Evolutionary conservation across 208 protist genomes (phyloP), one percentile per base, ranked within the genome.

Genomic region (Trypanosoma boissoni): DNA sequence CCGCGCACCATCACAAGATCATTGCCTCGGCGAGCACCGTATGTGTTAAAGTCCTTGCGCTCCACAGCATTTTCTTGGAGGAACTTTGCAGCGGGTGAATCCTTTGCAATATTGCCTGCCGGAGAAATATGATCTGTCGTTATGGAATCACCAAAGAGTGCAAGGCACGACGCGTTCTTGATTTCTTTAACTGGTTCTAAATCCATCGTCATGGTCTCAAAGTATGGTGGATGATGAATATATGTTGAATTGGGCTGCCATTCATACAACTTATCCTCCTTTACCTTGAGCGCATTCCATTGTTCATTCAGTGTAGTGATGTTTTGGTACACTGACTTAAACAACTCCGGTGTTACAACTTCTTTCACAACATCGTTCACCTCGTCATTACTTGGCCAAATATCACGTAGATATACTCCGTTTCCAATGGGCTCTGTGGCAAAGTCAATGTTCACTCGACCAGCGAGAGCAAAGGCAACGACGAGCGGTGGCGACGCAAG

Each of bases 121-220:
- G 95, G 95, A 42, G 92, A 97, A 72, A 99, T 99, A 74, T 98
- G 94, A 66, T 99, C 97, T 8, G 96, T 98, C 36, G 96, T 98
- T 67, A 98, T 97, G 60, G 76, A 92, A 78, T 99, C 96, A 26
- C 97, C 97, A 58, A 98, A 86, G 60, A 96, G 64, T 46, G 97
- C 88, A 36, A 99, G 76, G 59, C 76, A 88, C 49, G 75, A 68
- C 23, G 95, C 96, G 58, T 85, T 52, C 31, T 84, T 63, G 64
- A 98, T 91, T 52, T 52, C 74, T 48, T 56, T 76, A 21, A 76
- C 55, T 27, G 74, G 78, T 9, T 59, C 72, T 21, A 62, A 52
- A 5, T 83, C 71, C 62, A 77, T 78, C 12, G 70, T 89, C 80
- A 92, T 91, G 52, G 79, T 81, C 7, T 86, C 76, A 70, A 99